phyloP scores from a whole-genome alignment of 169 alveolate species.

The Eimeria zaria region DNA sequence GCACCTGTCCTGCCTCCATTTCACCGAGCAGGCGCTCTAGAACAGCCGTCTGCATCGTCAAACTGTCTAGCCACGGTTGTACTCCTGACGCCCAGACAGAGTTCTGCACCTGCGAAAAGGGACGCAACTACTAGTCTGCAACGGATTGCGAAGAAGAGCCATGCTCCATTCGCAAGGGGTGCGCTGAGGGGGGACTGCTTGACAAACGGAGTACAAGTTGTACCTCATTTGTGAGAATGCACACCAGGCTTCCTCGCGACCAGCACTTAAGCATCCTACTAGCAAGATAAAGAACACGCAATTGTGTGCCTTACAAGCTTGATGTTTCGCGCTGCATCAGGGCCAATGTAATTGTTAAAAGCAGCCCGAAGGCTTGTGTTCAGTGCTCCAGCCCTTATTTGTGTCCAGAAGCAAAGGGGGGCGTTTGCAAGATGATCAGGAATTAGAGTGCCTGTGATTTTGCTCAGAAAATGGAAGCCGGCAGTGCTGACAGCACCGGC shows the following conservation, averaged over 20 bases:
- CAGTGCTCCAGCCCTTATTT: slow-evolving; percentile 36
- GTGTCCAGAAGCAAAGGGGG: slow-evolving; percentile 50
- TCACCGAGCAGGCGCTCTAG: background rate
- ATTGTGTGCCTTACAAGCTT: background rate
- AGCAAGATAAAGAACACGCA: background rate
- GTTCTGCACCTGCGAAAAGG: slow-evolving; percentile 35
- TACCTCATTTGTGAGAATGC: background rate
- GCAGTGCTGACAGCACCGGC: slow-evolving; percentile 57
- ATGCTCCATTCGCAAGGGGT: background rate
- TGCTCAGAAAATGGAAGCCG: slow-evolving; percentile 13
- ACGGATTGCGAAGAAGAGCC: background rate
- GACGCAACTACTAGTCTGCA: background rate
- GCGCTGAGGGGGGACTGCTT: background rate
- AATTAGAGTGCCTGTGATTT: slow-evolving; percentile 37
- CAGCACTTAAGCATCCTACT: background rate
- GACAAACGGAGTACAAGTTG: background rate
- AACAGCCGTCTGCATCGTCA: slow-evolving; percentile 1
- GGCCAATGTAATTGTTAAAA: slow-evolving; percentile 3
- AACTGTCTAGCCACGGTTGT: slow-evolving; percentile 43
- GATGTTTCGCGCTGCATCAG: slow-evolving; percentile 25
- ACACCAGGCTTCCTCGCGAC: background rate
- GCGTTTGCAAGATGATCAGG: slow-evolving; percentile 51
- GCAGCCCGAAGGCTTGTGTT: background rate
- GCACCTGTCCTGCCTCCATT: slow-evolving; percentile 15
- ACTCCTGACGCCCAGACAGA: slow-evolving; percentile 41